Evolutionary conservation across 2,329 filamentous ascomycete genomes (phyloP), one percentile per base, ranked within the genome.

Genomic region (Aurifilum marmelostoma): DNA sequence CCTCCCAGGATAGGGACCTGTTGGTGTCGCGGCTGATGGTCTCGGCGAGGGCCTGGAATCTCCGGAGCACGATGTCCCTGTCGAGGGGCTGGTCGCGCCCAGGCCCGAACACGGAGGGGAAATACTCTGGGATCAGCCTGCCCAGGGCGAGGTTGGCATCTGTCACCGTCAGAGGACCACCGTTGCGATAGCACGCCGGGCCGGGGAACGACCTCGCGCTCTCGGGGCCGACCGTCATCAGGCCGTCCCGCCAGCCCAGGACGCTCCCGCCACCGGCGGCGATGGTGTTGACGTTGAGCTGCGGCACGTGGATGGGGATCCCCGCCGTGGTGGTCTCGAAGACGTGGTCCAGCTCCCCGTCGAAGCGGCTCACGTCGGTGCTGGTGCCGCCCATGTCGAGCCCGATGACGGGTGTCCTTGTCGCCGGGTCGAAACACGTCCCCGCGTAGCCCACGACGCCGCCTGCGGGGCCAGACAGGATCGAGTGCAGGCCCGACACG

Each of bases 311-410:
- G 9, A 69, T 63, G n/a, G 39, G 47, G 32, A 69, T 66, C 18
- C 67, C 67, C 21, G 67, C 67, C 18, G 67, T 69, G 5, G 67
- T 69, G 9, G 67, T 69, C 47, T 69, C 67, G 56, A 69, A 69
- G n/a, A 69, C 63, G 14, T 69, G 67, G 27, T 69, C 67, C 43
- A 65, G 56, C 21, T 66, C 64, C 18, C 67, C 67, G 24, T 64
- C 67, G 27, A 66, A 69, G 1, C 67, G 67, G 39, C 63, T 65
- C 32, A 69, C 67, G 27, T 69, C 67, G 18, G 67, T 69, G 43
- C 62, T 65, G 1, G 67, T 69, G 24, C 67, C 67, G 37, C 67
- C 67, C 67, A 69, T 69, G 29, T 69, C 67, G 27, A 69, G 64
- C 2, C 67, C 67, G 16, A 69, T 59, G 1, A 65, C 58, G 3